Evolutionary conservation across 2,329 filamentous ascomycete species (phyloP).

Genomic region (Fusarium sp.): DNA sequence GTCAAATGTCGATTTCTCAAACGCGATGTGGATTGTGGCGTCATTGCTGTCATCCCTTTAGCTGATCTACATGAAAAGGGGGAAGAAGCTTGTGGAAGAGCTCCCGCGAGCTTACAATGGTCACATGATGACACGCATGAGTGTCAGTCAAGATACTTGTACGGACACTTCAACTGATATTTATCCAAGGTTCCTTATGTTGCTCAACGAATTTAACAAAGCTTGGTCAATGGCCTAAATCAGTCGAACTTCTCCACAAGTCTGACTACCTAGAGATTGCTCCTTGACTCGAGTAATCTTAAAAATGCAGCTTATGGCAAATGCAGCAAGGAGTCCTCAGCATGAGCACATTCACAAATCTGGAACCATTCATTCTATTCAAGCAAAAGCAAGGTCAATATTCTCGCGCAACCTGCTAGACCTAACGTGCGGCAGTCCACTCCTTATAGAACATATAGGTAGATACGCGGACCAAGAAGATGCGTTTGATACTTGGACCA

Average conservation of each 20-base stretch:
- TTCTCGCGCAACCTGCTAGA: neutral
- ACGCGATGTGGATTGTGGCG: constrained; percentile 17
- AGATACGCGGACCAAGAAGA: neutral
- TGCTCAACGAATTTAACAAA: neutral
- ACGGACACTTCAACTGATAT: neutral
- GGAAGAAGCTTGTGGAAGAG: constrained; percentile 4
- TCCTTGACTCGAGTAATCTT: neutral
- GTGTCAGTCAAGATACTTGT: neutral
- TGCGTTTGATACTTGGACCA: neutral
- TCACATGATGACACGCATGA: constrained; percentile 21
- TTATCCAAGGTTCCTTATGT: neutral
- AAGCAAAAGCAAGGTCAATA: neutral
- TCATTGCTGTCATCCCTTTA: constrained; percentile 22
- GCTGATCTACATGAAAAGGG: constrained; percentile 9
- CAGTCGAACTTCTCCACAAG: neutral
- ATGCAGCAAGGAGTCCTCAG: neutral
- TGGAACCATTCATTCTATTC: neutral
- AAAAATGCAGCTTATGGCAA: neutral
- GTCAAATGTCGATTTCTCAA: neutral
- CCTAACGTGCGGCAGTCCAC: neutral
- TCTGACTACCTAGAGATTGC: neutral
- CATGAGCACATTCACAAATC: neutral
- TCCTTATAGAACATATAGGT: neutral
- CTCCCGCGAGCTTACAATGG: neutral
- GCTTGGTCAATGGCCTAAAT: neutral